Evolutionary conservation across 305 asterid genomes (phyloP).

Genomic region (Plantago rigida): DNA sequence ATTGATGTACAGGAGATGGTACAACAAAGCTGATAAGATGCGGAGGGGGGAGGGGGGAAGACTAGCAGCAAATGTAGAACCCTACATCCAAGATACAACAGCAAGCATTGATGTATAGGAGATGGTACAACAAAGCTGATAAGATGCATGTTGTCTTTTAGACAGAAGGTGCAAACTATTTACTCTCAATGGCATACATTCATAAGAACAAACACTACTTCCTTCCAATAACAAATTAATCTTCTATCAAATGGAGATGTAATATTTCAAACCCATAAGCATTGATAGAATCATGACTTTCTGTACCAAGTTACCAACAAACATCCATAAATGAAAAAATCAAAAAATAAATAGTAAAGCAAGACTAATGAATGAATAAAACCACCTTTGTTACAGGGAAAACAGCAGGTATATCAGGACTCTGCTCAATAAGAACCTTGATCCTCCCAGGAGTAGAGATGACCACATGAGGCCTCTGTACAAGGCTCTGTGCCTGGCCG

Average conservation of each 20-base stretch:
- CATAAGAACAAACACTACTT: no score
- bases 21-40: no score
- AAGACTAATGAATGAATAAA: conserved; percentile 9
- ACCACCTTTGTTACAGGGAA: conserved; percentile 66
- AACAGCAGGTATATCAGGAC: conserved; percentile 66
- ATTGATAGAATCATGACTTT: not conserved
- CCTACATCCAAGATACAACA: no score
- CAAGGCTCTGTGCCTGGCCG: conserved; percentile 57
- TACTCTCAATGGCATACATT: conserved; percentile 11
- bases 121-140: no score
- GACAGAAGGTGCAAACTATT: not conserved
- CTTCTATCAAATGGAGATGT: not conserved
- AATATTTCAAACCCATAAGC: not conserved
- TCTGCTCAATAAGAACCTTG: conserved; percentile 68
- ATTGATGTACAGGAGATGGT: no score
- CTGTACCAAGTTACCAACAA: not conserved
- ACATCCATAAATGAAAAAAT: not conserved
- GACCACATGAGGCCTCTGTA: conserved; percentile 74
- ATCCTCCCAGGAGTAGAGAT: conserved; percentile 96
- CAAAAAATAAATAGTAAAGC: not conserved
- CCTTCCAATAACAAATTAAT: not conserved
- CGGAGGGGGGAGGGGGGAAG: no score
- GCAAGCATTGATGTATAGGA: no score
- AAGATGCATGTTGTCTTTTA: no score
- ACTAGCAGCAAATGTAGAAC: no score